Conservation (phyloP, 1,139 yeast genomes). For the Eremothecium gossypii region DNA sequence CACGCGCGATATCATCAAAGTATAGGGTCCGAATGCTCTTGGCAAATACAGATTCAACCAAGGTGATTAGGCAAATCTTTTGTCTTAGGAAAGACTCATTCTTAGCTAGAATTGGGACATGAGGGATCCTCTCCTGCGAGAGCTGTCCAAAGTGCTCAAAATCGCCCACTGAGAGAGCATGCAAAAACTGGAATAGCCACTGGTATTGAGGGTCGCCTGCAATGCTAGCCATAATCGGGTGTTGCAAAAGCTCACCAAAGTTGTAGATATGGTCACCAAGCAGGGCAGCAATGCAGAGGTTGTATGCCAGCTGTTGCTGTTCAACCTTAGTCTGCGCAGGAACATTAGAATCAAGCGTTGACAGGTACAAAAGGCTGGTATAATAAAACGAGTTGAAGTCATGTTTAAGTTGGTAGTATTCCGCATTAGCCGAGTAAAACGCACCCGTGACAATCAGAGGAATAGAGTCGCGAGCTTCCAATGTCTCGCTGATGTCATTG, state of each 20-base stretch:
- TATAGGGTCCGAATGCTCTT: conserved; percentile 66
- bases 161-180: conserved; percentile 71
- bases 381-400: conserved; percentile 78
- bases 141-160: conserved; percentile 39
- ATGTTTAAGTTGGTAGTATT: conserved; percentile 60
- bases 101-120: conserved; percentile 51
- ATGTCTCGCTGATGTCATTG: conserved; percentile 48
- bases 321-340: conserved; percentile 27
- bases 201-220: conserved; percentile 41
- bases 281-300: conserved; percentile 77
- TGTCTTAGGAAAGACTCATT: conserved; percentile 69
- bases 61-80: conserved; percentile 85
- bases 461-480: conserved; percentile 53
- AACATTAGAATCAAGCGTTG: conserved; percentile 43
- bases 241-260: conserved; percentile 89
- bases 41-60: conserved; percentile 77
- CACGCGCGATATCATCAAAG: conserved; percentile 67
- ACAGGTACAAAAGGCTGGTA: conserved; percentile 51
- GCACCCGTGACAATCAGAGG: conserved; percentile 74
- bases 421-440: conserved; percentile 72
- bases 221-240: conserved; percentile 64
- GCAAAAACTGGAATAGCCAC: conserved; percentile 69
- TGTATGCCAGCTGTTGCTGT: conserved; percentile 59
- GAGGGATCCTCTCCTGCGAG: conserved; percentile 29
- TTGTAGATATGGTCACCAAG: conserved; percentile 89